Evolutionary conservation across 805 yeast species (phyloP).

Genomic region (Cyberlindnera misumaiensis): DNA sequence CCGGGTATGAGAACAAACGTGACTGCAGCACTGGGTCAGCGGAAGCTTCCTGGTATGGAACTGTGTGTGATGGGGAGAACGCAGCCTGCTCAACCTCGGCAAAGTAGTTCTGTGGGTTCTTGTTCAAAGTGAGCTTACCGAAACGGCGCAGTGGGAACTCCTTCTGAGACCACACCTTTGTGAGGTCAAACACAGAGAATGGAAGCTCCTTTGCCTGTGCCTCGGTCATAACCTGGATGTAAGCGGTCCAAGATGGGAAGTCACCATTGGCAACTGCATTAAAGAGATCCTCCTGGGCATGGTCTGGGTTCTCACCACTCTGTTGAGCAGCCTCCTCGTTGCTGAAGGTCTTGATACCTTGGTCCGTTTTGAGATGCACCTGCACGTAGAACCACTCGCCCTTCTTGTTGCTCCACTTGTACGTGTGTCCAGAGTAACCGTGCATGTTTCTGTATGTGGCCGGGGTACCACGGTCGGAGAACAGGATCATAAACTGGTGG

Average conservation of each 20-base stretch:
- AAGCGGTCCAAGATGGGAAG: slow-evolving; percentile 77
- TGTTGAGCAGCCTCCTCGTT: slow-evolving; percentile 59
- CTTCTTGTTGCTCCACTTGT: slow-evolving; percentile 68
- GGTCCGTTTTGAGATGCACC: slow-evolving; percentile 65
- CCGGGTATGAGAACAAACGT: slow-evolving; percentile 76
- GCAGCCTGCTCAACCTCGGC: slow-evolving; percentile 87
- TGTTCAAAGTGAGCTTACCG: slow-evolving; percentile 73
- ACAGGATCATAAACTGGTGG: slow-evolving; percentile 69
- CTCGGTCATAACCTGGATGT: slow-evolving; percentile 80
- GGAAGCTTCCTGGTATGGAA: slow-evolving; percentile 75
- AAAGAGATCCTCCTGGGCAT: slow-evolving; percentile 73
- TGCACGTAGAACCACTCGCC: slow-evolving; percentile 78
- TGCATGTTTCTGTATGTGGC: slow-evolving; percentile 69
- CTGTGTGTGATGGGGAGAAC: slow-evolving; percentile 78
- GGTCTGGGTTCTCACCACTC: slow-evolving; percentile 77
- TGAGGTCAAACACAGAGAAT: slow-evolving; percentile 82
- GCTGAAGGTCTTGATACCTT: slow-evolving; percentile 42
- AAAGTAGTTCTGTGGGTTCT: slow-evolving; percentile 80
- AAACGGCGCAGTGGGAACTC: slow-evolving; percentile 82
- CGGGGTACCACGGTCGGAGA: slow-evolving; percentile 81
- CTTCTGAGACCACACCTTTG: slow-evolving; percentile 88
- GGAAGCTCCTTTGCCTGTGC: slow-evolving; percentile 69
- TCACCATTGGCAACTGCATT: slow-evolving; percentile 73
- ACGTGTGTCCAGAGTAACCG: slow-evolving; percentile 81
- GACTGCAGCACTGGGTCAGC: slow-evolving; percentile 83